Evolutionary conservation across 2,329 filamentous ascomycete species (phyloP).

Genomic region (Aspergillus novoparasiticus): DNA sequence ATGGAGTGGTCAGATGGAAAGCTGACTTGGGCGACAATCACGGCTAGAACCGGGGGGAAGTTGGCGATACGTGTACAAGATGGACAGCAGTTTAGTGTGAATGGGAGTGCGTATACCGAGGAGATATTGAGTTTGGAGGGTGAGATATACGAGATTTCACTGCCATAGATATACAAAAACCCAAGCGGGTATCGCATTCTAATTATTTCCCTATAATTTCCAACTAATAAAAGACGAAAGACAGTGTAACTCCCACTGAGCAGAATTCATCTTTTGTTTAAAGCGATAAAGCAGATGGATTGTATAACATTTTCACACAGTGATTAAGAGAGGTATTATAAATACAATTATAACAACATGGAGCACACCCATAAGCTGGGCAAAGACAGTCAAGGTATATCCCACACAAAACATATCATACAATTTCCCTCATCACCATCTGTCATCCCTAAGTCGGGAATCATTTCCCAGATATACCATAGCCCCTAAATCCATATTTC

Average conservation of each 20-base stretch:
- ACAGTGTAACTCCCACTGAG: too few species aligned
- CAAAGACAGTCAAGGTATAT: not conserved
- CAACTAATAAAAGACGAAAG: too few species aligned
- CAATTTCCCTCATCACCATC: constrained; percentile 8
- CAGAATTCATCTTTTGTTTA: too few species aligned
- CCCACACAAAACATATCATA: not conserved
- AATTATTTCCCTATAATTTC: too few species aligned
- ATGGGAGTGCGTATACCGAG: constrained; percentile 2
- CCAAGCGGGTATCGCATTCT: accelerated
- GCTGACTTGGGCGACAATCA: constrained; percentile 15
- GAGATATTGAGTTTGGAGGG: not conserved
- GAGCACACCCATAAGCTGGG: too few species aligned
- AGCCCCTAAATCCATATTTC: constrained; percentile 30
- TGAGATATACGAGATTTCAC: not conserved
- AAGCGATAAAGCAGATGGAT: too few species aligned
- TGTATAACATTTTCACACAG: too few species aligned
- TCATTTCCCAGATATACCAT: constrained; percentile 12
- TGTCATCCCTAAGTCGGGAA: not conserved
- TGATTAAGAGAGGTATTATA: too few species aligned
- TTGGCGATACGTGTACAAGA: constrained; percentile 11
- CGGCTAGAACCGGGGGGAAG: not conserved
- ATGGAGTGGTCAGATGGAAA: constrained; percentile 35
- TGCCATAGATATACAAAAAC: not conserved
- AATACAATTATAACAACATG: too few species aligned
- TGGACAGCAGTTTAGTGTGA: not conserved